phyloP scores from a whole-genome alignment of 371 early-diverging fungal genomes.

The Capillidium heterosporum region DNA sequence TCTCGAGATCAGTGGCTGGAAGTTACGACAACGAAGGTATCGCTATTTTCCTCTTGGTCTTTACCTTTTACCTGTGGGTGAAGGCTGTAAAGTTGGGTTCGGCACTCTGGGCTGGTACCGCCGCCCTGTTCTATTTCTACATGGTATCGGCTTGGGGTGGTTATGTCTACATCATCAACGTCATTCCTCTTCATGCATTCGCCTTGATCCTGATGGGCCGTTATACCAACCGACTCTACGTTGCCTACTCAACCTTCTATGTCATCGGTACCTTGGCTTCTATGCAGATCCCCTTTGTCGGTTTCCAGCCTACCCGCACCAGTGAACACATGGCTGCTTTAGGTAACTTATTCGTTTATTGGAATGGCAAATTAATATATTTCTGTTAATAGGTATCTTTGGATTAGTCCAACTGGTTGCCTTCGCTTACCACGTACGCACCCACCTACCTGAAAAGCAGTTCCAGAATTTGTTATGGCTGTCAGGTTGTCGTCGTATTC shows the following conservation, averaged over 20 bases:
- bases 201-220: constrained; percentile 89
- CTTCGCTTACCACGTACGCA: constrained; percentile 63
- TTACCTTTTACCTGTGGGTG: constrained; percentile 93
- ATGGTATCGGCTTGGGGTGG: constrained; percentile 99
- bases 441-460: constrained; percentile 62
- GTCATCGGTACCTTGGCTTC: constrained; percentile 85
- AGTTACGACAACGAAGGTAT: constrained; percentile 99
- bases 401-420: constrained; percentile 84
- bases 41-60: constrained; percentile 93
- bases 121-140: constrained; percentile 94
- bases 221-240: constrained; percentile 81
- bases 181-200: constrained; percentile 94
- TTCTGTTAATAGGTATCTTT: constrained; percentile 43
- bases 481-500: constrained; percentile 37
- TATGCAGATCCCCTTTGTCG: constrained; percentile 98
- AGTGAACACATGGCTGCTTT: constrained; percentile 98
- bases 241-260: constrained; percentile 93
- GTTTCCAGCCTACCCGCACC: constrained; percentile 91
- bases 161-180: constrained; percentile 96
- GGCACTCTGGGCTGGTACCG: constrained; percentile 62
- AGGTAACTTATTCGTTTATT: constrained; percentile 28
- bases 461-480: constrained; percentile 58
- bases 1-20: constrained; percentile 97
- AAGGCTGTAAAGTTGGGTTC: constrained; percentile 86
- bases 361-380: neutral